Percentiles rank a stretch among this genome's conserved stretches.
Evolutionary conservation across 305 asterid genomes (phyloP).

Genomic region (Fraxinus angustifolia): DNA sequence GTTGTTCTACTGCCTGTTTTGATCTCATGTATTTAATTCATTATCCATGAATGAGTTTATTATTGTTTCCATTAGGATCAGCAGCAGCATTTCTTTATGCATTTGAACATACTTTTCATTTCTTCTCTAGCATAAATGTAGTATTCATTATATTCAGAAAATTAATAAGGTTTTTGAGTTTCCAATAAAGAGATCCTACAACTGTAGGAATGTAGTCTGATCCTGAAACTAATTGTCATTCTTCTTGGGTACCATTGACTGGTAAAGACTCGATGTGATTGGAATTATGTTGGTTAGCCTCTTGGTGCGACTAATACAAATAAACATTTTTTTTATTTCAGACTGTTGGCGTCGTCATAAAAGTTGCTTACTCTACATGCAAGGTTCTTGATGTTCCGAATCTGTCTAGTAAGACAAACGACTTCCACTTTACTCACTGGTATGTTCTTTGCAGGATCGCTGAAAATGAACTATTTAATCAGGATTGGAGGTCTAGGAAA

Average conservation of each 20-base stretch:
- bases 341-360: not conserved
- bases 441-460: constrained; percentile 53
- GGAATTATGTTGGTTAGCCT: not conserved
- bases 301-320: not conserved
- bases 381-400: not conserved
- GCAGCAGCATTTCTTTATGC: not conserved
- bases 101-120: not conserved
- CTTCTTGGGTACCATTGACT: not conserved
- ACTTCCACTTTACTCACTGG: not conserved
- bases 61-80: not conserved
- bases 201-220: not conserved
- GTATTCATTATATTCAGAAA: not conserved
- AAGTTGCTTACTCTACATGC: not conserved
- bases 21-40: not conserved
- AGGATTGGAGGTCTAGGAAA: constrained; percentile 93
- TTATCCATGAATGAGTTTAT: not conserved
- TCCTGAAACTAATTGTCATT: not conserved
- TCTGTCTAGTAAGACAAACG: not conserved
- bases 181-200: not conserved
- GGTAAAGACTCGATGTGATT: not conserved
- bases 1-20: not conserved
- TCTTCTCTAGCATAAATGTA: not conserved
- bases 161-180: not conserved
- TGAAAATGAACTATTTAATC: constrained; percentile 85
- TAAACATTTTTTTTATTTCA: not conserved